Evolutionary conservation across 345 rosid genomes (phyloP), one percentile per base, ranked within the genome.

Genomic region (Pugionium dolabratum): DNA sequence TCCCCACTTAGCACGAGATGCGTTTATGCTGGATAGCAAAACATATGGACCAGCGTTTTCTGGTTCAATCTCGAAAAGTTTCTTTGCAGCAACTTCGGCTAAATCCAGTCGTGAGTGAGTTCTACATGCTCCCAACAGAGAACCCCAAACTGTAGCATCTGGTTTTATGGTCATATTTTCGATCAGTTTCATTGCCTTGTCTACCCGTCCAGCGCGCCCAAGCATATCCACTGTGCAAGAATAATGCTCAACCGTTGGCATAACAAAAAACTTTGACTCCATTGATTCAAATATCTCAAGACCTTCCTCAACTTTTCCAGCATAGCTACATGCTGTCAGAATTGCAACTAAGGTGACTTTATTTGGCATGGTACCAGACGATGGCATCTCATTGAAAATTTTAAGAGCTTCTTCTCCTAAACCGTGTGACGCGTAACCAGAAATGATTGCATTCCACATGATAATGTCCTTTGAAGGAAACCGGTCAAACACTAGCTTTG

Each of bases 211-310:
- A 18, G 89, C 88, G 60, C 93, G 80, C 28, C 96, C 93, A 35
- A 91, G 89, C 83, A 90, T 79, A 84, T 90, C 93, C 55, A 88
- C 97, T 58, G 74, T 76, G 81, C 96, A 90, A 66, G 93, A 85
- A 74, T 85, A 88, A 75, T 85, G 96, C 74, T 75, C 93, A 51
- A 82, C 75, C 43, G 41, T 75, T 56, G 82, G 90, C 9, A 70
- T 79, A 52, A 90, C 68, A 18, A 32, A 42, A 79, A 70, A 84
- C 50, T 63, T 83, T 32, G 82, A 70, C 67, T 88, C 77, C 93
- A 90, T 86, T 3, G 77, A 78, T 61, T 88, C 76, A 66, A 90
- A 88, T 60, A 88, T 76, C 59, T 82, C 63, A 72, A 62, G 75
- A 59, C 95, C 93, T 85, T 88, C 85, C 68, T 81, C 59, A 0